Evolutionary conservation across 2,329 filamentous ascomycete species (phyloP), one percentile per base, ranked within the genome.

Genomic region (Pseudogymnoascus sp.): DNA sequence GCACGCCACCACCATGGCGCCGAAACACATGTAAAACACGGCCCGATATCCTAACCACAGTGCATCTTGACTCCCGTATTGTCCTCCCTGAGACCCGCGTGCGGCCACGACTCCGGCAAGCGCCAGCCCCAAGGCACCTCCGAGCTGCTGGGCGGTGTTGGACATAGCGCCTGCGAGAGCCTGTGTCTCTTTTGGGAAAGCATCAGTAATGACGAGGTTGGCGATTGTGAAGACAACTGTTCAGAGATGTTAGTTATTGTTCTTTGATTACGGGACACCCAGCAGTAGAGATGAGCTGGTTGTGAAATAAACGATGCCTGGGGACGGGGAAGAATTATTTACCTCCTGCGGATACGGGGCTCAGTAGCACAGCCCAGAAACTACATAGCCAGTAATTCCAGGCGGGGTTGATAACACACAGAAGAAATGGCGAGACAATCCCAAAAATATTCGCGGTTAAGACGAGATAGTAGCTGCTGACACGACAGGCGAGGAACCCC

Each of bases 321-420:
- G 4, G 14, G 12, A n/a, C 5, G 44, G 44, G 7, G 16, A 11
- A 14, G 8, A 1, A n/a, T 25, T 28, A 11, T 5, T 16, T 53
- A 53, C 44, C 44, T 12, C 44, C 44, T 31, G 44, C 44, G 37
- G 31, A 10, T 25, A 60, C 31, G 3, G 56, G 56, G 4, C 56
- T 60, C 12, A 60, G 10, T 38, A 38, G 14, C 4, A 61, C 25
- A 1, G 73, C 75, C 16, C 77, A 66, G 62, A 81, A 80, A 6
- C 74, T 75, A 62, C 72, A 74, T 33, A 70, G 70, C 81, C 81
- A 84, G 68, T 83, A 85, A 1, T 75, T 70, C 77, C 77, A 81
- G 0, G 67, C 60, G 0, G 80, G 78, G 3, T 78, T 69, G 16
- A 79, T 75, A 2, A 83, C 50, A 0, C 81, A 82, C 81, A 84